Percentiles rank a stretch among this genome's conserved stretches.
Evolutionary conservation across 805 yeast genomes (phyloP).

Genomic region (Danielia oregonensis): DNA sequence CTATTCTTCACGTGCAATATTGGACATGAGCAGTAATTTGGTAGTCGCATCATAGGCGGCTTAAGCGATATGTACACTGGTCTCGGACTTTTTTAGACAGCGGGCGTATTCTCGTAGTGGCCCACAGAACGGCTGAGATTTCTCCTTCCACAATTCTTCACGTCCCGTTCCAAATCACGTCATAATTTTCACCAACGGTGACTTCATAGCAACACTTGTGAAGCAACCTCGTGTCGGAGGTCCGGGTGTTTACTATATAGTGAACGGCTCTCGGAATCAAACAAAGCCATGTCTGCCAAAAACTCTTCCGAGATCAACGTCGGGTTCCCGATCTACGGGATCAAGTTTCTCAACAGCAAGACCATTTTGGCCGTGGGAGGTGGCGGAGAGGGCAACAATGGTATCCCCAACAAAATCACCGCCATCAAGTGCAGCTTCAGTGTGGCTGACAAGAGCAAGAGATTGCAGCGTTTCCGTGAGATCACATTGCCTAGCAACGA

Average conservation of each 20-base stretch:
- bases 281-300: constrained; percentile 15
- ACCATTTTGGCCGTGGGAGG: constrained; percentile 83
- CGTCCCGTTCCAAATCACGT: no score
- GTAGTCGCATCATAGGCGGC: no score
- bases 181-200: no score
- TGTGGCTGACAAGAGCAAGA: constrained; percentile 35
- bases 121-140: no score
- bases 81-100: no score
- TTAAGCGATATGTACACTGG: no score
- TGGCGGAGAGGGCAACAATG: constrained; percentile 92
- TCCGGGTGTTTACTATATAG: neutral
- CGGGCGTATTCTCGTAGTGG: no score
- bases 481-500: constrained; percentile 57
- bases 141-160: no score
- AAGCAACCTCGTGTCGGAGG: no score
- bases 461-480: constrained; percentile 60
- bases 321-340: constrained; percentile 81
- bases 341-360: constrained; percentile 59
- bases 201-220: no score
- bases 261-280: neutral
- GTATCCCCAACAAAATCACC: constrained; percentile 79
- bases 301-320: constrained; percentile 34
- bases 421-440: constrained; percentile 57
- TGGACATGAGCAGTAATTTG: no score
- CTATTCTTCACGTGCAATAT: no score